Evolutionary conservation across 2,329 filamentous ascomycete genomes (phyloP), one percentile per base, ranked within the genome.

Genomic region (Alternaria triticimaculans): DNA sequence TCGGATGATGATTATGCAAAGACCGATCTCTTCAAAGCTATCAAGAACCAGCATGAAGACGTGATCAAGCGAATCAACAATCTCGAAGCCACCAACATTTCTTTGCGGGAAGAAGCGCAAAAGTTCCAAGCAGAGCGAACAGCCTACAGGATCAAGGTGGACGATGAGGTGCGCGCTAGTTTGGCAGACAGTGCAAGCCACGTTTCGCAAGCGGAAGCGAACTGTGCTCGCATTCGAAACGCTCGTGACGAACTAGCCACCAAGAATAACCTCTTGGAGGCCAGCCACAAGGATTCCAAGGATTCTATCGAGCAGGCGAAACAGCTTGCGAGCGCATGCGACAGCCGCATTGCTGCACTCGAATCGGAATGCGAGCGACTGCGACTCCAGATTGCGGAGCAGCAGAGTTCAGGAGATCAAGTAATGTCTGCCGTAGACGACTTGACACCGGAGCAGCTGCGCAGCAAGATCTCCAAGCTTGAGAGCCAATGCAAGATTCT

Each of bases 1-100:
- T 91, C 92, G 0, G 96, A 99, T 73, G 96, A 99, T 66, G 96
- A 99, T 72, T 98, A 96, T 76, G 90, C 94, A 44, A 90, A 93
- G 61, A 97, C 94, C 5, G 94, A 97, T 72, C 86, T 97, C 4
- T 99, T 97, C 86, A 98, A 97, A 81, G 89, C 92, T 66, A 87
- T 97, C 75, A 96, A 94, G 81, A 87, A 87, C 23, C 93, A 97
- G 73, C 92, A 96, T 72, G 96, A 98, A 75, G 95, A 98, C 72
- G 88, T 97, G 9, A 93, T 97, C 71, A 95, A 93, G 79, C 90
- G 93, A 41, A 90, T 97, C 74, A 99, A 99, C 78, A 90, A 95
- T 72, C 82, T 98, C 14, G 95, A 98, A 80, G 93, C 93, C 4
- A 92, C 90, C 12, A 97, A 97, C 78, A 90, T 91, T 63, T 90